Conservation (phyloP, 768 basidiomycete species). For the Mycena latifolia region DNA sequence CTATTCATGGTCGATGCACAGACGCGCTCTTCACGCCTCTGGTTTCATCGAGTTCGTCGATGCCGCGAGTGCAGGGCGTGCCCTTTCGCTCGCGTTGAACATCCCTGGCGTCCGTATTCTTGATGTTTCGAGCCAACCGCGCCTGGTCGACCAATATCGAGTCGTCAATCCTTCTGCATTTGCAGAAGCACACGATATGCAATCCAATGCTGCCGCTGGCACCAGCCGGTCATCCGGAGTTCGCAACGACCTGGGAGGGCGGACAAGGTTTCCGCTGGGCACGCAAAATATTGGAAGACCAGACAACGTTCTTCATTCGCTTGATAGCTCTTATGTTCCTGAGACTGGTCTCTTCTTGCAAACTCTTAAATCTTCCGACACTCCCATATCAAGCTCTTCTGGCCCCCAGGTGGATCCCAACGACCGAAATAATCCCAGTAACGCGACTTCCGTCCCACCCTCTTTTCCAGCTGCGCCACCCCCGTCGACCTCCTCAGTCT, state of each 20-base stretch:
- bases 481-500: slow-evolving; percentile 13
- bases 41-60: slow-evolving; percentile 38
- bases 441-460: slow-evolving; percentile 3
- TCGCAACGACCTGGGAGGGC: slow-evolving; percentile 11
- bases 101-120: slow-evolving; percentile 37
- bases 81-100: slow-evolving; percentile 37
- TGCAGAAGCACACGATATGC: slow-evolving; percentile 14
- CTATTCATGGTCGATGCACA: background rate
- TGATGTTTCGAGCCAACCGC: slow-evolving; percentile 35
- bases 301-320: background rate
- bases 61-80: slow-evolving; percentile 39
- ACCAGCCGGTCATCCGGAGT: slow-evolving; percentile 7
- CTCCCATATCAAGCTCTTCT: slow-evolving; percentile 23
- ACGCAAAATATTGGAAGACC: slow-evolving; percentile 8
- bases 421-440: background rate
- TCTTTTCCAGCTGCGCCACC: slow-evolving; percentile 15
- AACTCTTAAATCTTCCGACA: slow-evolving; percentile 23
- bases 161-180: slow-evolving; percentile 35
- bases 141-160: slow-evolving; percentile 35
- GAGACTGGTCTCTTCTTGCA: slow-evolving; percentile 28
- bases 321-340: slow-evolving; percentile 2
- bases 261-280: slow-evolving; percentile 1
- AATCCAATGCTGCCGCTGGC: slow-evolving; percentile 9
- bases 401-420: background rate
- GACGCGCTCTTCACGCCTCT: slow-evolving; percentile 34